phyloP scores from a whole-genome alignment of 2,329 filamentous ascomycete species.

The Daldinia eschscholtzii region DNA sequence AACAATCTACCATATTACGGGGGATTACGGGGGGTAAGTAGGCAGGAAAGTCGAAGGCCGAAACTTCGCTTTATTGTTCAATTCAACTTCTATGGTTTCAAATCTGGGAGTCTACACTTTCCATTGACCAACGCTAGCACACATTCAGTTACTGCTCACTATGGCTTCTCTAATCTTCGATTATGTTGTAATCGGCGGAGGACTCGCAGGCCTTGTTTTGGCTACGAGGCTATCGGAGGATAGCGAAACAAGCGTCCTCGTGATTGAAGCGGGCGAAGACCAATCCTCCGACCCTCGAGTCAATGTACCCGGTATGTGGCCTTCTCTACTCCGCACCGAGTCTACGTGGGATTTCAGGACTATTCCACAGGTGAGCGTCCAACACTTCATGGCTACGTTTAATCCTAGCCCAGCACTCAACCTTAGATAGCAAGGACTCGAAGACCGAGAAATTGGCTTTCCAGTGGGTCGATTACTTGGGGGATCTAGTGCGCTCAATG shows the following conservation, averaged over 20 bases:
- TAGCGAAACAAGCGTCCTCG: slow-evolving; percentile 12
- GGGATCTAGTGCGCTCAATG: slow-evolving; percentile 40
- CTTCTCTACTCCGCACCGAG: slow-evolving; percentile 19
- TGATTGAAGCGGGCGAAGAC: slow-evolving; percentile 40
- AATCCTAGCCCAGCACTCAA: neutral
- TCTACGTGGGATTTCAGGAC: slow-evolving; percentile 36
- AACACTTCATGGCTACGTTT: too few relatives aligned
- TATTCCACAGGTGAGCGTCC: slow-evolving; percentile 33
- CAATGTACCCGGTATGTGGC: slow-evolving; percentile 24
- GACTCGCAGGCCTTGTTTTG: slow-evolving; percentile 33
- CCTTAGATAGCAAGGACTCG: slow-evolving; percentile 3
- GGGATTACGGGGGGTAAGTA: too few relatives aligned
- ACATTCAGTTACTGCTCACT: too few relatives aligned
- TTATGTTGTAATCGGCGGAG: slow-evolving; percentile 38
- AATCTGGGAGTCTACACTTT: too few relatives aligned
- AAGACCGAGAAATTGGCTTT: slow-evolving; percentile 24
- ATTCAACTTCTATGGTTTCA: too few relatives aligned
- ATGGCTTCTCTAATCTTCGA: slow-evolving; percentile 14
- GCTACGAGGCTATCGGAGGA: slow-evolving; percentile 36
- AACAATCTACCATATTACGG: too few relatives aligned
- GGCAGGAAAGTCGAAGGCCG: too few relatives aligned
- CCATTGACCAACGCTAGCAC: too few relatives aligned
- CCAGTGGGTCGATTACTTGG: slow-evolving; percentile 34
- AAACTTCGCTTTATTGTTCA: too few relatives aligned
- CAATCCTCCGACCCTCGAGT: slow-evolving; percentile 27